Base-by-base conservation (phyloP, 2,329 filamentous ascomycete species). In the Delphinella strobiligena region DNA sequence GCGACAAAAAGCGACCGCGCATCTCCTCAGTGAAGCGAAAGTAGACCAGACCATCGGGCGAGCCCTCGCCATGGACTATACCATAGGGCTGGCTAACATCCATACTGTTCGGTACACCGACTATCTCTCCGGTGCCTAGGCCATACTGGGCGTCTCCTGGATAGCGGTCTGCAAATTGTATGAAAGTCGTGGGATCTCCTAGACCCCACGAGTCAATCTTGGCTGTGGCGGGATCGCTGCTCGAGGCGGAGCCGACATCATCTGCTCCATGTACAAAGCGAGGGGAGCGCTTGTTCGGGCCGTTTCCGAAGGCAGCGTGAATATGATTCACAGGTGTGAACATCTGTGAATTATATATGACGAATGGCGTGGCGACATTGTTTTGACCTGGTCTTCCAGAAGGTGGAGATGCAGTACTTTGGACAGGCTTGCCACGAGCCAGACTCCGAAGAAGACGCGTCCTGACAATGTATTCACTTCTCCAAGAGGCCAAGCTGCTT, bases 381-480 rank as follows among this genome's bases (percentile, higher is more conserved):
- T 71, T 70, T 14, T 74, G 69, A 16, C 63, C 63, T 19, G 66
- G 60, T 16, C 73, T 67, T 15, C 68, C 59, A 5, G 72, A 62
- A 9, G 75, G 74, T 41, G 73, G 56, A 51, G 68, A 62, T 34
- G 67, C 61, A 19, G 69, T 56, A 8, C 67, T 64, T 29, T 79
- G 71, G 11, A 64, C 57, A 18, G 89, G 86, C 55, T 88, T 93
- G 37, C 89, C 91, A 44, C 85, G 78, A 34, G 73, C 74, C 42
- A 96, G 67, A 45, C 84, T 91, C 33, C 87, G 76, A 38, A 96
- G 65, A 37, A 96, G 72, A 34, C 85, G 75, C 2, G 87, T 95
- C 34, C 91, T 75, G 41, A 94, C 64, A 35, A 96, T 81, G 54
- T 96, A 98, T 60, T 98, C 91, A 60, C 85, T 95, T 50, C 89